phyloP scores from a whole-genome alignment of 2,329 filamentous ascomycete species.

The Claviceps pusilla region DNA sequence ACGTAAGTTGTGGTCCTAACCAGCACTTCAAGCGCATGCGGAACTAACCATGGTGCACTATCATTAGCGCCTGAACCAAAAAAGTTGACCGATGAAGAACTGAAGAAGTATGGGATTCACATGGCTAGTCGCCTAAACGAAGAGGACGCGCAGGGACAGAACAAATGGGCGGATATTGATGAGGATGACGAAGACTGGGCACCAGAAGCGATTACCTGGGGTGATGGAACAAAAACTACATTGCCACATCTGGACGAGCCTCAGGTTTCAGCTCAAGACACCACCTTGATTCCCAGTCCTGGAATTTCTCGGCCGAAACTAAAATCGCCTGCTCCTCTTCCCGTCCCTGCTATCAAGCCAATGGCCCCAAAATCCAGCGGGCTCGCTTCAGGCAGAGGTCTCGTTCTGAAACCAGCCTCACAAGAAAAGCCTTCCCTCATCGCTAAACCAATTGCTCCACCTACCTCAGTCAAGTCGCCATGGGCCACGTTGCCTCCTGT shows the following conservation, averaged over 20 bases:
- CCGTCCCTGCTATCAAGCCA: slow-evolving; percentile 19
- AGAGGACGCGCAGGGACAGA: slow-evolving; percentile 58
- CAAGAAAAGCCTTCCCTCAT: slow-evolving; percentile 59
- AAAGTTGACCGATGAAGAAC: slow-evolving; percentile 73
- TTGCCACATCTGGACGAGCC: slow-evolving; percentile 48
- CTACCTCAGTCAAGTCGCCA: slow-evolving; percentile 69
- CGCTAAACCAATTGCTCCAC: slow-evolving; percentile 51
- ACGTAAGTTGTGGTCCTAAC: slow-evolving; percentile 36
- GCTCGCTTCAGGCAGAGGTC: slow-evolving; percentile 40
- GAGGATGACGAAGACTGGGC: slow-evolving; percentile 82
- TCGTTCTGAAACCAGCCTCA: slow-evolving; percentile 49
- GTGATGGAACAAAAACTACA: slow-evolving; percentile 71
- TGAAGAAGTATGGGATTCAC: slow-evolving; percentile 77
- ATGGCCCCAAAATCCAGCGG: slow-evolving; percentile 29
- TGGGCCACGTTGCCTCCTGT: slow-evolving; percentile 81
- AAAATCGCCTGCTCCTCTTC: slow-evolving; percentile 26
- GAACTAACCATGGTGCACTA: slow-evolving; percentile 28
- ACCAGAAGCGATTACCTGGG: slow-evolving; percentile 74
- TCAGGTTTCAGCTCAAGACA: slow-evolving; percentile 15
- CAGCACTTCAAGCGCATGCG: background rate
- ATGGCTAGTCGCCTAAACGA: slow-evolving; percentile 64
- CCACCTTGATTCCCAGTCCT: slow-evolving; percentile 10
- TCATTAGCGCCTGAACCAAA: slow-evolving; percentile 55
- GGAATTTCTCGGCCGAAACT: slow-evolving; percentile 24
- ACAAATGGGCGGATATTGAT: slow-evolving; percentile 82